phyloP scores from a whole-genome alignment of 768 basidiomycete genomes.

The Gymnopilus dilepis region DNA sequence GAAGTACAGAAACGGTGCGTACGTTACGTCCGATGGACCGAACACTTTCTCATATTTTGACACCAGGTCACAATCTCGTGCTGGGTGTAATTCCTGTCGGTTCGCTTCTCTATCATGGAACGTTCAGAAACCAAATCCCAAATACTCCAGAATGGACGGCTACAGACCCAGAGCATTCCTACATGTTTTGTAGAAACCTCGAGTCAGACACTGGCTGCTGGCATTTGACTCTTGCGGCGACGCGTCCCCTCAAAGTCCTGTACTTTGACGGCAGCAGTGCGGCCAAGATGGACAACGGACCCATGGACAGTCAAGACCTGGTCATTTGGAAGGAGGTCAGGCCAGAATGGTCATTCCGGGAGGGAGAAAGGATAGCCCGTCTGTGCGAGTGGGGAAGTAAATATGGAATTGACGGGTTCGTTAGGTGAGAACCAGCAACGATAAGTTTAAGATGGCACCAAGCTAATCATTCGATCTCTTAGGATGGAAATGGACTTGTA shows the following conservation, averaged over 20 bases:
- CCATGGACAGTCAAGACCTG: conserved; percentile 55
- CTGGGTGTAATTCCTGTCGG: conserved; percentile 38
- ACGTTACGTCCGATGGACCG: neutral
- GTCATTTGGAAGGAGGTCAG: conserved; percentile 44
- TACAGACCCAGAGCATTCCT: conserved; percentile 44
- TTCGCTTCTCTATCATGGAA: conserved; percentile 45
- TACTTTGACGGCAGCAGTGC: conserved; percentile 61
- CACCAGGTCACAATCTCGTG: conserved; percentile 39
- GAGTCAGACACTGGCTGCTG: conserved; percentile 34
- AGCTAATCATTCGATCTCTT: neutral
- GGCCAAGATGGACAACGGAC: conserved; percentile 44
- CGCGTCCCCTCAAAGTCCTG: conserved; percentile 47
- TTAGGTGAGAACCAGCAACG: conserved; percentile 38
- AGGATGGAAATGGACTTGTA: conserved; percentile 59
- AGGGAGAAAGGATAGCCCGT: conserved; percentile 39
- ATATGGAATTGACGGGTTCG: conserved; percentile 49
- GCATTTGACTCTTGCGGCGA: conserved; percentile 44
- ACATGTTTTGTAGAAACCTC: conserved; percentile 38
- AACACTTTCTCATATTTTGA: neutral
- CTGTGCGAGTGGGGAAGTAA: conserved; percentile 51
- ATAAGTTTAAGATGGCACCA: neutral
- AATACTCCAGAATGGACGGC: conserved; percentile 41
- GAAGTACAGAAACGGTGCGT: conserved; percentile 47
- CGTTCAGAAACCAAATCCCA: conserved; percentile 31
- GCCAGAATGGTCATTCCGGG: conserved; percentile 31